Conservation (phyloP, 495 filamentous ascomycete species). For the Penicillium waksmanii region DNA sequence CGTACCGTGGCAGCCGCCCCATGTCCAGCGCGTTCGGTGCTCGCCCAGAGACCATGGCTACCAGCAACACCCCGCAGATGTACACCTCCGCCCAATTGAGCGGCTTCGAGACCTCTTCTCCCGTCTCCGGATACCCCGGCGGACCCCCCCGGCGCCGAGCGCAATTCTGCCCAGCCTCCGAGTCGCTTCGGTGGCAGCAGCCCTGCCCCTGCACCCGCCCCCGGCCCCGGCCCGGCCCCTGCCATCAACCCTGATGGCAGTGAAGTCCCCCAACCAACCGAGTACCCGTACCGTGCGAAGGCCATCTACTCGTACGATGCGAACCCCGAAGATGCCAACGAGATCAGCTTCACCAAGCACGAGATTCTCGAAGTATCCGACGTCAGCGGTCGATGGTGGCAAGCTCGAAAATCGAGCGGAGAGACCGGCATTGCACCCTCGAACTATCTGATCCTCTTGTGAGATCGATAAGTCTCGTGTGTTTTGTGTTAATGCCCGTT, state of each 20-base stretch:
- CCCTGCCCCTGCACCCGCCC: slow-evolving; percentile 33
- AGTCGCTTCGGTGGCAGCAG: slow-evolving; percentile 51
- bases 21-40: slow-evolving; percentile 52
- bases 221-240: slow-evolving; percentile 24
- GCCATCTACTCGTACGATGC: slow-evolving; percentile 99
- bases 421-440: slow-evolving; percentile 97
- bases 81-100: slow-evolving; percentile 94
- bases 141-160: slow-evolving; percentile 60
- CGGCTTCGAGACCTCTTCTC: slow-evolving; percentile 95
- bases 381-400: slow-evolving; percentile 98
- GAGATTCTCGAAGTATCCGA: slow-evolving; percentile 97
- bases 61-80: slow-evolving; percentile 85
- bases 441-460: slow-evolving; percentile 97
- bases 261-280: slow-evolving; percentile 79
- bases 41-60: slow-evolving; percentile 81
- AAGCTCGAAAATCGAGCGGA: slow-evolving; percentile 91
- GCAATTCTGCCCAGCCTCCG: slow-evolving; percentile 60
- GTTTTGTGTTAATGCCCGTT: slow-evolving; percentile 26
- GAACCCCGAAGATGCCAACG: slow-evolving; percentile 96
- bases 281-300: slow-evolving; percentile 96
- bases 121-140: slow-evolving; percentile 78
- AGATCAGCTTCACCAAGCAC: slow-evolving; percentile 96
- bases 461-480: slow-evolving; percentile 33
- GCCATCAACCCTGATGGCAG: slow-evolving; percentile 34
- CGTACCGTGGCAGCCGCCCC: slow-evolving; percentile 67